A percentile compares a stretch with the other conserved stretches of the same genome.
These are phyloP conservation scores for Aspergillus sp. DNA, from an alignment of 2,329 filamentous ascomycete species.

Conservation along the genomic window DNA sequence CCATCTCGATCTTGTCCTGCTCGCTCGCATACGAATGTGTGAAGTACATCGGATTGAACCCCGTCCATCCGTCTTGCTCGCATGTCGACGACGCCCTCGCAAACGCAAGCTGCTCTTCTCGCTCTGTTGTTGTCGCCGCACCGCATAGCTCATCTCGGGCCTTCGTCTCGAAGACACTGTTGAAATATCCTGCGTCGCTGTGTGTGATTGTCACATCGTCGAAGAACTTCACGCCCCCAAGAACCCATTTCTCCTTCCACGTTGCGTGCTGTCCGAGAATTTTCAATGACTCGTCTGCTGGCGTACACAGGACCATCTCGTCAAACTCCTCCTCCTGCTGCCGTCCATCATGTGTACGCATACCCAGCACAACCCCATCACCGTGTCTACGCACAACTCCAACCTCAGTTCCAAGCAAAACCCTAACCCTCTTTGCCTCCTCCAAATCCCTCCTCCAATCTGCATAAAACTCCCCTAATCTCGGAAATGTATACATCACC, in stretches of 20 bases:
- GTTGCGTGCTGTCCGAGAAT: conserved; percentile 53
- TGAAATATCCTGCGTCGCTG: conserved; percentile 58
- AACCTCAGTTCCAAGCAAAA: conserved; percentile 44
- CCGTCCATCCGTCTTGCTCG: conserved; percentile 36
- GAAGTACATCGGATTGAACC: conserved; percentile 61
- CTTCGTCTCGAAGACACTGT: conserved; percentile 57
- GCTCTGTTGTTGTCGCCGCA: conserved; percentile 43
- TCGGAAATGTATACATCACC: conserved; percentile 62
- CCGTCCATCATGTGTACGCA: background rate
- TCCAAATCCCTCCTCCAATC: conserved; percentile 55
- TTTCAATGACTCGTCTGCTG: conserved; percentile 55
- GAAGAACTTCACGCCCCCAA: conserved; percentile 67
- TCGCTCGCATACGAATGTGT: conserved; percentile 58
- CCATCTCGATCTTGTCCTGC: conserved; percentile 58
- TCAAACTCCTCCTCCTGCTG: conserved; percentile 46
- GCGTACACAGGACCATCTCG: conserved; percentile 59
- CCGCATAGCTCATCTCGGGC: conserved; percentile 53
- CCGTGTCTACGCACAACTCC: conserved; percentile 51
- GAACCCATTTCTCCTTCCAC: conserved; percentile 64
- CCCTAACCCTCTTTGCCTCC: conserved; percentile 47
- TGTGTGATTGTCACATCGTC: conserved; percentile 65
- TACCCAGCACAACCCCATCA: conserved; percentile 50
- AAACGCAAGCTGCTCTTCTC: conserved; percentile 47
- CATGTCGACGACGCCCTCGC: conserved; percentile 38
- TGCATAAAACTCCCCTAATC: conserved; percentile 57